Base-by-base conservation (phyloP, 228 moss, liverwort and hornwort genomes). In the Sphagnum magellanicum region DNA sequence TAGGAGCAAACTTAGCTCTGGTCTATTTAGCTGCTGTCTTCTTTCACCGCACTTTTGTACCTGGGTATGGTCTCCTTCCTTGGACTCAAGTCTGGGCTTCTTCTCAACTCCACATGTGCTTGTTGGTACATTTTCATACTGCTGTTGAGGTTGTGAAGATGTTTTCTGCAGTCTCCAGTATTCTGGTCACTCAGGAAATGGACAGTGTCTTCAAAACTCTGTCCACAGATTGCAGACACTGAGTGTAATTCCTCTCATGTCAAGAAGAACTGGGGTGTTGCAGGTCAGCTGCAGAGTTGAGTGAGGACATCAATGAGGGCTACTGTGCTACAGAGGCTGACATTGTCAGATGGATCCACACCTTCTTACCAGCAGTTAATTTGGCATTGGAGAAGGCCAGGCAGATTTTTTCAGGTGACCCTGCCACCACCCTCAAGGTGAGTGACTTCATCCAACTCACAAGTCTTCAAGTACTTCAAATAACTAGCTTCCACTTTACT, bases 1-100 rank as follows among this genome's bases (percentile, higher is more conserved):
- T 91, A 67, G 75, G 84, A 53, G 91, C 90, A 5, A 91, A 97
- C 63, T 69, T 88, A 50, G 97, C 93, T 7, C 77, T 97, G 48
- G 74, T 90, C 72, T 93, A 97, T 75, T 70, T 97, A 67, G 91
- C 75, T 50, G 77, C 79, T 73, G 93, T 93, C 53, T 97, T 93
- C 73, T 78, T 91, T 55, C 91, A 93, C 72, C 84, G 84, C 67
- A 97, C 91, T 13, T 97, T 91, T 75, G 74, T 90, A 72, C 75
- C 87, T 67, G 71, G 97, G 97, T 97, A 88, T 59, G 52, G 63
- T 48, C 49, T 77, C 55, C n/a, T 69, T 16, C 67, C 52, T 61
- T 67, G 60, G 58, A 14, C 14, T 58, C 10, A 58, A 14, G 14
- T 58, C 32, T 32, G 32, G 32, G 32, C 32, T 32, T 32, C 32